Base-by-base conservation (phyloP, 495 filamentous ascomycete species). In the Letharia columbiana region DNA sequence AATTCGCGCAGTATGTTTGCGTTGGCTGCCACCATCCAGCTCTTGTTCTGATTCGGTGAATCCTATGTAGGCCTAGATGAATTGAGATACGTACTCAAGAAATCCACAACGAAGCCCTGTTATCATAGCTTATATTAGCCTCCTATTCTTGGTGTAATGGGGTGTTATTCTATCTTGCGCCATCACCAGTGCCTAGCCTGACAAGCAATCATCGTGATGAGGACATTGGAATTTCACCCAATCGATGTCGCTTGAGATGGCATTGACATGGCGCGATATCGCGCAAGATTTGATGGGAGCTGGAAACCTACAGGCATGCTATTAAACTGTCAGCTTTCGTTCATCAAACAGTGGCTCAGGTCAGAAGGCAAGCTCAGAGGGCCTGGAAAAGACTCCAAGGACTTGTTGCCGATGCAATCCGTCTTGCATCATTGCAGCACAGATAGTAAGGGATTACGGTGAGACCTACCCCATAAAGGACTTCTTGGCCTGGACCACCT, bases 51-150 rank as follows among this genome's bases (percentile, higher is more conserved):
- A 28, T 56, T 20, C 7, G 28, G 31, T 28, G 15, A 37, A 8
- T 20, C 4, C 40, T 33, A 23, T 37, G 20, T 35, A 66, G 12
- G 13, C 39, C 13, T 33, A 23, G 35, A 13, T 40, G 37, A 28
- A 54, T 37, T 28, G n/a, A 28, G 28, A n/a, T 28, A 94, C 92
- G 73, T 96, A 97, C 92, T 96, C 86, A 98, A 77, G 84, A 98
- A 98, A 83, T 98, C 93, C 72, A 92, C 90, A 76, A 96, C 80
- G 75, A 85, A 86, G 59, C 79, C 81, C 83, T 85, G 70, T 72
- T 33, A 60, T 31, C 70, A 71, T 70, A 73, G 61, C 69, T 70
- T 68, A 72, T 67, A 70, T 82, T 71, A 82, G 78, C 73, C 28
- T 62, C 20, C 28, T 40, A 65, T 61, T 66, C 52, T 61, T 4